These are phyloP conservation scores for Termitomyces sp. DNA, from an alignment of 768 basidiomycete species.

Conservation along the genomic window DNA sequence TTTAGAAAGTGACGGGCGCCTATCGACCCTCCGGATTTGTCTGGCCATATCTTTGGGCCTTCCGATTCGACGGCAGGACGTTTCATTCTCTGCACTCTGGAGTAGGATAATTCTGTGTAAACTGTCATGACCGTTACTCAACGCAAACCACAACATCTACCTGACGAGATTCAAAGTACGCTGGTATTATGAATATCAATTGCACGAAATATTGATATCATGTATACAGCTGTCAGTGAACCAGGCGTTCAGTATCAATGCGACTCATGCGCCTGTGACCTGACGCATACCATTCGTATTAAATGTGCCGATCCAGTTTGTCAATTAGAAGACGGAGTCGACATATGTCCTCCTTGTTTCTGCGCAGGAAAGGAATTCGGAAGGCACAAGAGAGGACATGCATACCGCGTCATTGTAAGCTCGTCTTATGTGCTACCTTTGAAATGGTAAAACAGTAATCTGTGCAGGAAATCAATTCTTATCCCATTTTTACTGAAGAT, in stretches of 20 bases:
- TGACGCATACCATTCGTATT: slow-evolving; percentile 95
- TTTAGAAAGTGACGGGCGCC: neutral
- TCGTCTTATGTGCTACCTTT: neutral
- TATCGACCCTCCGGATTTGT: slow-evolving; percentile 1
- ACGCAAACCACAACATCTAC: slow-evolving; percentile 56
- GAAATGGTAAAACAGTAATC: neutral
- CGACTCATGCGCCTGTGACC: slow-evolving; percentile 78
- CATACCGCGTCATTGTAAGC: slow-evolving; percentile 87
- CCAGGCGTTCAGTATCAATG: slow-evolving; percentile 81
- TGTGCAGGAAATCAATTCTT: slow-evolving; percentile 85
- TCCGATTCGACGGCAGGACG: neutral
- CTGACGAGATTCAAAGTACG: slow-evolving; percentile 63
- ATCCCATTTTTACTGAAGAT: slow-evolving; percentile 90
- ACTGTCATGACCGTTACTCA: slow-evolving; percentile 57
- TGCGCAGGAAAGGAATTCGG: slow-evolving; percentile 87
- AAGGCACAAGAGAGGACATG: slow-evolving; percentile 78
- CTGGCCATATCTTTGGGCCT: neutral
- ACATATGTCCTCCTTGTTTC: slow-evolving; percentile 92
- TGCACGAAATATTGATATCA: neutral
- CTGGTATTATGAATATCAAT: slow-evolving; percentile 2
- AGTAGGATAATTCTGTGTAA: neutral
- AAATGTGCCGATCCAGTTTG: slow-evolving; percentile 87
- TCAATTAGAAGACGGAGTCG: slow-evolving; percentile 66
- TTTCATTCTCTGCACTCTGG: neutral
- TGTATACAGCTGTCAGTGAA: slow-evolving; percentile 59